Evolutionary conservation across 306 rosid species (phyloP), one percentile per base, ranked within the genome.

Genomic region (Vachellia pachyceras): DNA sequence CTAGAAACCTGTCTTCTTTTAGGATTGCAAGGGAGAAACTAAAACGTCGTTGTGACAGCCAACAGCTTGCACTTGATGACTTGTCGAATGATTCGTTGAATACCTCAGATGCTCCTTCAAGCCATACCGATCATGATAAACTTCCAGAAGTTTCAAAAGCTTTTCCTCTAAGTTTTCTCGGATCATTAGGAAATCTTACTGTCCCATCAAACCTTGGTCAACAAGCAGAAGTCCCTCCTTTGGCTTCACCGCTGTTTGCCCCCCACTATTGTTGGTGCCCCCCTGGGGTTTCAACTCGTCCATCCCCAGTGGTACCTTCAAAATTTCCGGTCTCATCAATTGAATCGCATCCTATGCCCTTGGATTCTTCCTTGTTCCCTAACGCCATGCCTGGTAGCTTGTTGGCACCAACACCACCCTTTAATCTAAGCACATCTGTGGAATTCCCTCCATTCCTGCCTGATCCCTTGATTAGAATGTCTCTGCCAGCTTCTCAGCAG

Each of bases 261-360:
- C 99, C 99, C 18, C 87, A 90, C 82, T 93, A 96, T 84, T 93
- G 99, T 77, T 96, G 97, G 97, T 96, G 97, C 72, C 97, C 99
- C 58, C 89, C 97, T 0, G 87, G 91, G 18, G 76, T 84, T 57
- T 81, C 94, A 5, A 71, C 88, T 69, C 75, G 49, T 78, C 90
- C 92, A 69, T 85, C 78, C 81, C 82, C 92, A 20, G 84, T 80
- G 52, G 85, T 83, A 69, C 79, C 84, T 76, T 81, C 88, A 14
- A 89, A 87, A 57, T 73, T 85, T 57, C 84, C 90, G 4, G 47
- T 33, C 49, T 83, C 85, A 40, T 75, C 82, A 41, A 35, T 55
- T 35, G 85, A 65, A 14, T 79, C 86, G 37, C 79, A 87, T 76
- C 85, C 87, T 18, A 87, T 87, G 25, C 93, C 97, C 6, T 79